Evolutionary conservation across 768 basidiomycete species (phyloP).

Genomic region (Hortiboletus flavorubellus): DNA sequence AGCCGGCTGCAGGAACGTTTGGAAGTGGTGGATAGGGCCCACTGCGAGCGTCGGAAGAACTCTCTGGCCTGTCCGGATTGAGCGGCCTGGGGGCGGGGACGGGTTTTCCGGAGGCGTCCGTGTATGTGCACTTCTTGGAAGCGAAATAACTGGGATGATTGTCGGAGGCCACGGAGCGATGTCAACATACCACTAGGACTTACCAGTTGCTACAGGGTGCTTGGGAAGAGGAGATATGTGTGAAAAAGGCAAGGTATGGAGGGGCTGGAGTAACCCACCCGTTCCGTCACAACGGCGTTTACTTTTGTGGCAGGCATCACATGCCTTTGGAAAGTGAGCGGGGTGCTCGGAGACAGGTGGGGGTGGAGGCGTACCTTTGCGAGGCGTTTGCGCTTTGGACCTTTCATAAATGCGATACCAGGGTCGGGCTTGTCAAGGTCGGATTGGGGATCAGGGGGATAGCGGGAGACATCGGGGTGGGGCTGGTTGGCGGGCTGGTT

Average conservation of each 20-base stretch:
- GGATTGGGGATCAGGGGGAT: slow-evolving; percentile 15
- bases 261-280: slow-evolving; percentile 40
- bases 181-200: slow-evolving; percentile 12
- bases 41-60: slow-evolving; percentile 25
- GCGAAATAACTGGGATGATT: slow-evolving; percentile 61
- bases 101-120: slow-evolving; percentile 72
- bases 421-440: slow-evolving; percentile 31
- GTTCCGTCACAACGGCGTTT: slow-evolving; percentile 84
- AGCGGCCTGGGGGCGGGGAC: slow-evolving; percentile 67
- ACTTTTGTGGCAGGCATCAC: slow-evolving; percentile 82
- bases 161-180: slow-evolving; percentile 3
- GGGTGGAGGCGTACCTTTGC: slow-evolving; percentile 39
- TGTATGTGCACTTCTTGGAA: slow-evolving; percentile 77
- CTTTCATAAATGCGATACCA: slow-evolving; percentile 45
- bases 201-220: slow-evolving; percentile 84
- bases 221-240: slow-evolving; percentile 27
- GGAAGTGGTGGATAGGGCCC: slow-evolving; percentile 14
- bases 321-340: slow-evolving; percentile 43
- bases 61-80: slow-evolving; percentile 39
- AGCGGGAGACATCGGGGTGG: slow-evolving; percentile 20
- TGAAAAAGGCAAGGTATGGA: slow-evolving; percentile 6
- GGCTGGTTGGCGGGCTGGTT: slow-evolving; percentile 18
- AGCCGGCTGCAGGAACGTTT: slow-evolving; percentile 11
- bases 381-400: slow-evolving; percentile 51
- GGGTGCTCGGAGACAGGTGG: not conserved